Evolutionary conservation across 352 stramenopile species (phyloP).

Genomic region (Phytophthora megakarya): DNA sequence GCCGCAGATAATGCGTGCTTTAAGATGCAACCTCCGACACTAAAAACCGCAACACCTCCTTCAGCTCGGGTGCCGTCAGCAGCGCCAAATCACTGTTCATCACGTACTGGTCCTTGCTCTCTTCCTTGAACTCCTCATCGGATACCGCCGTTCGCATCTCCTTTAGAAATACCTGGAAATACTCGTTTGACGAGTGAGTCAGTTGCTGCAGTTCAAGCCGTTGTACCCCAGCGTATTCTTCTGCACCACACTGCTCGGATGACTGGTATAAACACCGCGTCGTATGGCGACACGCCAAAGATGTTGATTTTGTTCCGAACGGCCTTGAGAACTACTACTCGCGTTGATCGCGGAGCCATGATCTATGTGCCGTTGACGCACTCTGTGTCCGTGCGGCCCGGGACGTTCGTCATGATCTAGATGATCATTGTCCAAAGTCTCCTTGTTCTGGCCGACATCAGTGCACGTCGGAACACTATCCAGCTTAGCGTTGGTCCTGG

Average conservation of each 20-base stretch:
- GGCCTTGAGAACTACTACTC: constrained; percentile 83
- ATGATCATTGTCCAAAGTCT: constrained; percentile 59
- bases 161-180: constrained; percentile 31
- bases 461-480: constrained; percentile 48
- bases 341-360: constrained; percentile 90
- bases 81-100: constrained; percentile 26
- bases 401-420: no score
- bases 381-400: constrained; percentile 69
- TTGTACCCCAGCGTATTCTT: constrained; percentile 80
- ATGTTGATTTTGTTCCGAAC: constrained; percentile 93
- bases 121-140: constrained; percentile 26
- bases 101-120: constrained; percentile 35
- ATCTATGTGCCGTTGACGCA: constrained; percentile 74
- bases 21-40: constrained; percentile 17
- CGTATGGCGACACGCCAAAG: constrained; percentile 89
- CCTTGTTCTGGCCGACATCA: constrained; percentile 52
- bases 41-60: constrained; percentile 21
- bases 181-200: constrained; percentile 71
- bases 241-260: constrained; percentile 91
- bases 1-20: constrained; percentile 29
- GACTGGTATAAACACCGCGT: constrained; percentile 92
- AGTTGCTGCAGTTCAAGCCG: constrained; percentile 81
- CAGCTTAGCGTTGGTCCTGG: constrained; percentile 49
- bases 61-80: constrained; percentile 31
- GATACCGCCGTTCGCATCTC: constrained; percentile 29